These are phyloP conservation scores for Microbotryomycetes sp. DNA, from an alignment of 1,284 basidiomycete genomes.

Conservation along the genomic window DNA sequence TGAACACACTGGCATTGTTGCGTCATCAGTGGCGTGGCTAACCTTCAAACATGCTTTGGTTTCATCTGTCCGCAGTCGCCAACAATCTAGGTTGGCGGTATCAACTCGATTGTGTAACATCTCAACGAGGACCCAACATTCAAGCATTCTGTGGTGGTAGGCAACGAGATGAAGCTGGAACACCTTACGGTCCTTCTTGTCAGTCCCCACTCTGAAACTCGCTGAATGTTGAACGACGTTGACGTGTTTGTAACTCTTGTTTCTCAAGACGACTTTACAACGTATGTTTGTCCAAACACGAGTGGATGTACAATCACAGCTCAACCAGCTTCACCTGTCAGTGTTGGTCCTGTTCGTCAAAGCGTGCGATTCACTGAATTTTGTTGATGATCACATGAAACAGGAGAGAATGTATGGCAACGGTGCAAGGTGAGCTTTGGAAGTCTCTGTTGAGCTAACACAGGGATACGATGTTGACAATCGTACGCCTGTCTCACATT, in stretches of 20 bases:
- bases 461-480: too few relatives aligned
- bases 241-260: neutral
- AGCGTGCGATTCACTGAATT: too few relatives aligned
- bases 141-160: constrained; percentile 1
- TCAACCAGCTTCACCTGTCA: neutral
- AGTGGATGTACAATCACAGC: neutral
- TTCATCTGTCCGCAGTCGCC: neutral
- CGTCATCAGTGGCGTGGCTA: neutral
- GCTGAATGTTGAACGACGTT: too few relatives aligned
- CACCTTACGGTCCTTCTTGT: neutral
- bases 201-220: too few relatives aligned
- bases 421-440: neutral
- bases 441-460: too few relatives aligned
- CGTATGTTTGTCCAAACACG: neutral
- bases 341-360: neutral
- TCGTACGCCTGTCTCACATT: too few relatives aligned
- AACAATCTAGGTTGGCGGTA: neutral
- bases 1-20: neutral
- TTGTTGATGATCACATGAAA: neutral
- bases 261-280: neutral
- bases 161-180: neutral
- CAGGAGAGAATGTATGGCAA: neutral
- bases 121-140: neutral
- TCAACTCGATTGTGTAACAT: constrained; percentile 7
- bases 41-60: neutral